Base-by-base conservation (phyloP, 805 yeast species). In the Pichia californica region DNA sequence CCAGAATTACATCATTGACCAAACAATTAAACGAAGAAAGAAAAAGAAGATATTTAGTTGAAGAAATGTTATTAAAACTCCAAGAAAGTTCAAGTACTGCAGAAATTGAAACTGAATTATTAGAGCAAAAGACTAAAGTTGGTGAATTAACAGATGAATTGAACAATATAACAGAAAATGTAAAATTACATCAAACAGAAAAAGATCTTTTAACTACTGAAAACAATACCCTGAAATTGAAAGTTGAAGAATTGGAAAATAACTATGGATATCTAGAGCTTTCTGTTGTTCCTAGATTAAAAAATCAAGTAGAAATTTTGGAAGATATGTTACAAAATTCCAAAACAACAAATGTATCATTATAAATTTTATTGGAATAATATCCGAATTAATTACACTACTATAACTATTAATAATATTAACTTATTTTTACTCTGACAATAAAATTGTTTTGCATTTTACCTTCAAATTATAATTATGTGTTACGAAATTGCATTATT, bases 1-100 rank as follows among this genome's bases (percentile, higher is more conserved):
- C 64, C 2, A 69, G 67, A 27, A 71, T 83, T 25, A 68, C 74
- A 1, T 73, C 73, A 19, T 55, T 85, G 44, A 74, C 81, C 32
- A 75, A 74, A 36, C 73, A 74, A 47, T 57, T 85, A 45, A 76
- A 74, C 43, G 77, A 76, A 26, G 91, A 85, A 57, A 68, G 91
- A 48, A 66, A 76, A 50, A 72, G 77, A 44, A 63, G 94, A 41
- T 79, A 74, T 50, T 75, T 81, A 25, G 80, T 87, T 25, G 93
- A 84, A 53, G 89, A 83, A 49, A 80, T 81, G 51, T 75, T 81
- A 0, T 55, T 83, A 28, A 59, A 79, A 30, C 31, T 32, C 11
- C 57, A 58, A 36, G 78, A 77, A 45, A 76, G 78, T 47, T 70
- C 79, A 5, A 75, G 72, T 28, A 72, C 76, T 49, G 75, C 74